phyloP scores from a whole-genome alignment of 2,329 filamentous ascomycete genomes.

The Parafenestella ontariensis region DNA sequence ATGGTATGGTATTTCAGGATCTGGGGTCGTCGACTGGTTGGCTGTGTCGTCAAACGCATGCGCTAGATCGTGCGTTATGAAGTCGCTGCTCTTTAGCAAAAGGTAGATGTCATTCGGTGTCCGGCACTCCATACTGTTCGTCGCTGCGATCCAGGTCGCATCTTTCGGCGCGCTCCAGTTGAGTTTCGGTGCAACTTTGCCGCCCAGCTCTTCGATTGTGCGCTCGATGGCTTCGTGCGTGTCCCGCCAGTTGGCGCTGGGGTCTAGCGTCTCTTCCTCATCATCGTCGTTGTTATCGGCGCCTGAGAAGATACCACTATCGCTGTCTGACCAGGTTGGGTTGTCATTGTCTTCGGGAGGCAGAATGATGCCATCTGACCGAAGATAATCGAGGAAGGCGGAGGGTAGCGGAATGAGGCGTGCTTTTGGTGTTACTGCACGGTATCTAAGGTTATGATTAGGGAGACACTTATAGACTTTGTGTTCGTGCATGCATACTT shows the following conservation, averaged over 20 bases:
- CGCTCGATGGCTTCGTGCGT: slow-evolving; percentile 79
- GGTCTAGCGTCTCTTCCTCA: slow-evolving; percentile 67
- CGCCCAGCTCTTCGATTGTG: slow-evolving; percentile 81
- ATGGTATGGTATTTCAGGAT: slow-evolving; percentile 70
- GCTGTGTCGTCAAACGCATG: slow-evolving; percentile 84
- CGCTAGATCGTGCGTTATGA: slow-evolving; percentile 91
- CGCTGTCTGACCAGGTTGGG: slow-evolving; percentile 55
- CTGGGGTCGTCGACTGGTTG: slow-evolving; percentile 25
- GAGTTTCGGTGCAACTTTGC: slow-evolving; percentile 87
- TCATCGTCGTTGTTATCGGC: slow-evolving; percentile 56
- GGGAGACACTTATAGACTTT: neutral
- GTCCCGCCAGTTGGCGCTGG: slow-evolving; percentile 67
- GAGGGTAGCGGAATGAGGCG: slow-evolving; percentile 78
- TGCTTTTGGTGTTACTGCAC: slow-evolving; percentile 81
- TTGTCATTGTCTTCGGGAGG: slow-evolving; percentile 69
- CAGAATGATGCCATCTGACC: slow-evolving; percentile 89
- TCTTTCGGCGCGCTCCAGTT: slow-evolving; percentile 99
- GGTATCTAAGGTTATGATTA: slow-evolving; percentile 65
- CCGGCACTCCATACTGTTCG: slow-evolving; percentile 90
- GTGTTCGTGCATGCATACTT: slow-evolving; percentile 55
- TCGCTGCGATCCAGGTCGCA: slow-evolving; percentile 86
- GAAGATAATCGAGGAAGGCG: slow-evolving; percentile 84
- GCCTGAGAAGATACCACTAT: slow-evolving; percentile 60
- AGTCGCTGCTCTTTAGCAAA: slow-evolving; percentile 91
- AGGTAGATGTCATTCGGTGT: slow-evolving; percentile 91